Conservation (phyloP, 169 alveolate genomes). For the Eimeria acervulina region DNA sequence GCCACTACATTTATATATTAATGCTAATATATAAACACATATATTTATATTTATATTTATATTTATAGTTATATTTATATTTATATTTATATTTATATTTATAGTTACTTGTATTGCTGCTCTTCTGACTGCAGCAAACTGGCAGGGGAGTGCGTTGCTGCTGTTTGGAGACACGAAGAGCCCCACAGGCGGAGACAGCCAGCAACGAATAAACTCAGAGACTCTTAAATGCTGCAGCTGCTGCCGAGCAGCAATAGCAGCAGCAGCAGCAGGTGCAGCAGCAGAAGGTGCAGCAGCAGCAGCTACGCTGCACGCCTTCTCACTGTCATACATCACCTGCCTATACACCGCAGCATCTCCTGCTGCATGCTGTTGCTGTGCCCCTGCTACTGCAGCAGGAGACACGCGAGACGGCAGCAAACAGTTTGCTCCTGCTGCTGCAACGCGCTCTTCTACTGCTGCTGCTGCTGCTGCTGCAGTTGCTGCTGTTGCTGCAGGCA, state of each 20-base stretch:
- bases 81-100: background rate
- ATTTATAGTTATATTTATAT: background rate
- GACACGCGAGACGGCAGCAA: conserved; percentile 3
- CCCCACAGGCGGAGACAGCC: background rate
- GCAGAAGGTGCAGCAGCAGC: background rate
- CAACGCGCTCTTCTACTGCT: background rate
- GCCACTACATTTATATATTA: background rate
- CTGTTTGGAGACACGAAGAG: background rate
- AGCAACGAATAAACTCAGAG: conserved; percentile 74
- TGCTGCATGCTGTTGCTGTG: conserved; percentile 15
- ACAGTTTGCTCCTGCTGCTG: background rate
- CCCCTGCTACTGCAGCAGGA: conserved; percentile 2
- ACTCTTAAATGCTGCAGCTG: conserved; percentile 55
- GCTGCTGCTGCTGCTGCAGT: conserved; percentile 26
- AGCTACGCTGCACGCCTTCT: background rate
- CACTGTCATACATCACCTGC: background rate
- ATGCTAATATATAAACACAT: no score
- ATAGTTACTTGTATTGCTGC: background rate
- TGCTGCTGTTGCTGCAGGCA: background rate
- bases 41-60: background rate
- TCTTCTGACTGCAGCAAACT: background rate
- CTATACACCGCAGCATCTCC: background rate
- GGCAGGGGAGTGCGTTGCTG: background rate
- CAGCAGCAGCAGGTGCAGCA: background rate
- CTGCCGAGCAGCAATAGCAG: background rate